Conservation (phyloP, 805 yeast genomes). For the Candida pseudofarinosa region DNA sequence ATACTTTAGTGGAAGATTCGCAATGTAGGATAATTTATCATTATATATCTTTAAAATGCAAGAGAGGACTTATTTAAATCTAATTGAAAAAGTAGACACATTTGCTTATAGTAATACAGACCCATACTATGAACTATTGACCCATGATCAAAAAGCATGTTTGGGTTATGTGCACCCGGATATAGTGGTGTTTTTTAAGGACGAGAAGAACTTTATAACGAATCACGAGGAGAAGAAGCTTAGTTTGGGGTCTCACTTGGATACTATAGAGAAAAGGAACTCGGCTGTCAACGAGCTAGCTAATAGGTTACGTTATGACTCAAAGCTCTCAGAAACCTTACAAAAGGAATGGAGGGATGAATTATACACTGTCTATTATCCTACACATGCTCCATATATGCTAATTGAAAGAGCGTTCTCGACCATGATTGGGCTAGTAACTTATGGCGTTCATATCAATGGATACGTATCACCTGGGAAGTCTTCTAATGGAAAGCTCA, state of each 20-base stretch:
- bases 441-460: constrained; percentile 85
- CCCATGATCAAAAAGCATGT: constrained; percentile 24
- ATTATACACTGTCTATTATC: constrained; percentile 65
- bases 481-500: constrained; percentile 36
- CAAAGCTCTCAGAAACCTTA: constrained; percentile 25
- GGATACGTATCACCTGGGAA: constrained; percentile 60
- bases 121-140: constrained; percentile 18
- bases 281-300: constrained; percentile 43
- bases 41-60: not conserved
- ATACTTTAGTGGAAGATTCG: not conserved
- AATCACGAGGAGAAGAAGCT: constrained; percentile 23
- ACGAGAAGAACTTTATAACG: constrained; percentile 14
- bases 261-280: constrained; percentile 40
- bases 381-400: constrained; percentile 54
- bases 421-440: constrained; percentile 76
- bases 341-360: constrained; percentile 83
- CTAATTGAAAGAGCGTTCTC: constrained; percentile 77
- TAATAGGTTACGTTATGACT: constrained; percentile 27
- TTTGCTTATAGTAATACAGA: constrained; percentile 18
- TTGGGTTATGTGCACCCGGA: constrained; percentile 27
- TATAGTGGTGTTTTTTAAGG: constrained; percentile 19
- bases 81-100: constrained; percentile 28
- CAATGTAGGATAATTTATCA: not conserved
- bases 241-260: constrained; percentile 19
- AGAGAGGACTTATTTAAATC: constrained; percentile 4